Evolutionary conservation across 2,329 filamentous ascomycete genomes (phyloP), one percentile per base, ranked within the genome.

Genomic region (Penicillium sp.): DNA sequence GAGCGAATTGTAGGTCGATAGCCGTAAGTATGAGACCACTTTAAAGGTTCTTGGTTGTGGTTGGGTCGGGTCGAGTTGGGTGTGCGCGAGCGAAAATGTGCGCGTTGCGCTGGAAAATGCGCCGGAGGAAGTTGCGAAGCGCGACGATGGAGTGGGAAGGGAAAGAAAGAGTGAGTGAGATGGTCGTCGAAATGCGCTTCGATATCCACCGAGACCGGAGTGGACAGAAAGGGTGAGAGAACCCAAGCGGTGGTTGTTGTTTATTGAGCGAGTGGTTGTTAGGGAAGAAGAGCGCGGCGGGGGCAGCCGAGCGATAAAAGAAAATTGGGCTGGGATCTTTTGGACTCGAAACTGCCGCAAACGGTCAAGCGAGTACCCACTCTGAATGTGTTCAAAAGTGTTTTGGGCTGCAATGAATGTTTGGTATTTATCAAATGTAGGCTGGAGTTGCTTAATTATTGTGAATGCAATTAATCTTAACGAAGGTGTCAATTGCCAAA

Each of bases 201-300:
- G 6, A 49, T 42, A 47, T 57, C 23, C 52, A 52, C 58, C 41
- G 18, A 31, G 34, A 59, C 65, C 63, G 64, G 58, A 56, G 45
- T 21, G 86, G 47, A 87, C 78, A 42, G 81, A 81, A 29, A 77
- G 73, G 9, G 83, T 18, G 12, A 13, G 5, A 21, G 15, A 18
- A 39, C 18, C 36, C 80, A 49, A 88, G 29, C 86, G 78, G 6
- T 34, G 72, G 65, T 81, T 79, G 72, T 88, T 89, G 36, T 81
- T 41, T 50, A 45, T 52, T 48, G 52, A 52, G 51, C 31, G 50
- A 53, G 41, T 46, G 61, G 53, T 48, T 53, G 57, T 58, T 45
- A 49, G 46, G 44, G 57, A 48, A 53, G 47, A 49, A 47, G 46
- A 39, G 29, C 21, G 48, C 47, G 58, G 59, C 52, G 57, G 57